Conservation (phyloP, 2,329 filamentous ascomycete species). For the Clonostachys sp. region DNA sequence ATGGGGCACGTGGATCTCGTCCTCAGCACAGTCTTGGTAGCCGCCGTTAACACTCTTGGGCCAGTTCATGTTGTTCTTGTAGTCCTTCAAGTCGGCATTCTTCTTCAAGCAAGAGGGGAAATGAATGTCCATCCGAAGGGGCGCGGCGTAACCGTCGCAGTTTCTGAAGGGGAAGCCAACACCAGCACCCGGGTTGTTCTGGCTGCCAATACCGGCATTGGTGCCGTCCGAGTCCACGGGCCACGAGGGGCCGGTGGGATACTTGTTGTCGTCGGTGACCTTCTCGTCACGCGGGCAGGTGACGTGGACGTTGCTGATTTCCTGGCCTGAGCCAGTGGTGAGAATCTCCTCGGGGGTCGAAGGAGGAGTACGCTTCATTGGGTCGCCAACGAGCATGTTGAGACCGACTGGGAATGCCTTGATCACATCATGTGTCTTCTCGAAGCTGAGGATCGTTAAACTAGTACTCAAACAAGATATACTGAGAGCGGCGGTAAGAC, state of each 20-base stretch:
- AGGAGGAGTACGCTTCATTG: conserved; percentile 53
- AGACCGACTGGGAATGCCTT: conserved; percentile 67
- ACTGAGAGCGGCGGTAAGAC: conserved; percentile 9
- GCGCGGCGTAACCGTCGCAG: conserved; percentile 59
- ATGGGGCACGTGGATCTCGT: conserved; percentile 50
- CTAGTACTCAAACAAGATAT: neutral
- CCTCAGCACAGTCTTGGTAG: conserved; percentile 48
- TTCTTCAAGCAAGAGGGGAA: conserved; percentile 75
- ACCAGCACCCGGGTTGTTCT: conserved; percentile 49
- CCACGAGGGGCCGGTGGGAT: conserved; percentile 42
- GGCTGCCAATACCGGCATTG: conserved; percentile 48
- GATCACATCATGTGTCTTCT: conserved; percentile 59
- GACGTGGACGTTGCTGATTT: conserved; percentile 51
- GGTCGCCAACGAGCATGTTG: conserved; percentile 66
- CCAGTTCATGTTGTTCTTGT: conserved; percentile 62
- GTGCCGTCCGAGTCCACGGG: conserved; percentile 49
- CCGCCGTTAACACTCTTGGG: conserved; percentile 43
- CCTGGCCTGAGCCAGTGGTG: conserved; percentile 47
- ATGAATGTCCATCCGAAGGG: conserved; percentile 62
- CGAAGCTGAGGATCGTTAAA: conserved; percentile 35
- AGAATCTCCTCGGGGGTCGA: conserved; percentile 32
- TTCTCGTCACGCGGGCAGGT: conserved; percentile 48
- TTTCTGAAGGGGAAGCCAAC: conserved; percentile 66
- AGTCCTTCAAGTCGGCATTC: conserved; percentile 50
- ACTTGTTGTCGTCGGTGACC: conserved; percentile 26